Conservation (phyloP, 176 grass and related monocot genomes). For the Poa pratensis region DNA sequence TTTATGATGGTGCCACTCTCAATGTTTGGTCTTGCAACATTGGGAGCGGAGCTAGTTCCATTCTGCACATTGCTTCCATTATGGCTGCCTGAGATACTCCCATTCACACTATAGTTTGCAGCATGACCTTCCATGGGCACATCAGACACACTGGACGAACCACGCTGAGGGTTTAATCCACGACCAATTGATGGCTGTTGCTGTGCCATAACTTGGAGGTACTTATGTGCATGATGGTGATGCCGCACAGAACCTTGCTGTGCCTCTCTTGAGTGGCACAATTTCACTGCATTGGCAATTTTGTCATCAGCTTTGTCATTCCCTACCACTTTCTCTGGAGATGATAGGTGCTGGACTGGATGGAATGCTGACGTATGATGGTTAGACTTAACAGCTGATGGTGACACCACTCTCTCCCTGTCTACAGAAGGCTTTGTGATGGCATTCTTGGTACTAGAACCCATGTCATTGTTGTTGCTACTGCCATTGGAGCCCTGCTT, state of each 20-base stretch:
- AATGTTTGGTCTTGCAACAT: slow-evolving; percentile 58
- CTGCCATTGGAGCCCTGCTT: slow-evolving; percentile 90
- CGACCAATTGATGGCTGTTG: slow-evolving; percentile 49
- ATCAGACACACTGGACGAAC: slow-evolving; percentile 61
- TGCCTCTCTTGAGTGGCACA: slow-evolving; percentile 45
- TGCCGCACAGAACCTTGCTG: slow-evolving; percentile 56
- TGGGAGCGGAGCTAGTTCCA: slow-evolving; percentile 44
- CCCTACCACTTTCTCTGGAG: slow-evolving; percentile 28
- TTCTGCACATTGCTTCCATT: slow-evolving; percentile 74
- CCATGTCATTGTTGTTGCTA: slow-evolving; percentile 84
- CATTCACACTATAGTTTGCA: slow-evolving; percentile 70
- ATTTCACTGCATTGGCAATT: slow-evolving; percentile 40
- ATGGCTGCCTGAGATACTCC: slow-evolving; percentile 66
- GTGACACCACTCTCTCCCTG: slow-evolving; percentile 56
- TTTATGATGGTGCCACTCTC: slow-evolving; percentile 55
- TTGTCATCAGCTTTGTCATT: slow-evolving; percentile 61
- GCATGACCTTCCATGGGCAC: slow-evolving; percentile 68
- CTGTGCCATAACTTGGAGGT: slow-evolving; percentile 46
- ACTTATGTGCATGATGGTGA: slow-evolving; percentile 71
- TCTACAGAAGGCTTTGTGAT: slow-evolving; percentile 50
- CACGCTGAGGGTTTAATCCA: slow-evolving; percentile 50
- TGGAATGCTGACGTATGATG: slow-evolving; percentile 80
- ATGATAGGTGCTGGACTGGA: slow-evolving; percentile 54
- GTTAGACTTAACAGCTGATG: slow-evolving; percentile 61
- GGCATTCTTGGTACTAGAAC: slow-evolving; percentile 81